Conservation (phyloP, 805 yeast genomes). For the Candida odintsovae region DNA sequence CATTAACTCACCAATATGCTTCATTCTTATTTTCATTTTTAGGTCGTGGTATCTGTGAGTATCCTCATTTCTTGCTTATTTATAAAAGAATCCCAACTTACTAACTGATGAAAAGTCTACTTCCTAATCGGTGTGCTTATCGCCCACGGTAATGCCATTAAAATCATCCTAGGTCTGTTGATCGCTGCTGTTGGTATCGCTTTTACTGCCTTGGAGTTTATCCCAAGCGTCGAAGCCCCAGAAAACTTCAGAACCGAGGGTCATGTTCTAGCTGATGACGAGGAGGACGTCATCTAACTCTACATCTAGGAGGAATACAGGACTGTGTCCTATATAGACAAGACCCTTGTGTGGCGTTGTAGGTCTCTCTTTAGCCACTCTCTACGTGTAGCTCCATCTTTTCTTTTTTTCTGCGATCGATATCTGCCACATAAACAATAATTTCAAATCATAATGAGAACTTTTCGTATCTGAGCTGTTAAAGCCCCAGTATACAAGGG, state of each 20-base stretch:
- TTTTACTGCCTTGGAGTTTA: slow-evolving; percentile 58
- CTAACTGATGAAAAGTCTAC: slow-evolving; percentile 33
- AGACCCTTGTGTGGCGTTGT: neutral
- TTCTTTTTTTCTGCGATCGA: too few species aligned
- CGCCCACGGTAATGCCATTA: slow-evolving; percentile 46
- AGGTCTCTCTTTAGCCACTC: too few species aligned
- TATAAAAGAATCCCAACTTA: neutral
- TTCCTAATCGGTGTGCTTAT: slow-evolving; percentile 43
- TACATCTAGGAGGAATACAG: too few species aligned
- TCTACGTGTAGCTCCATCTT: too few species aligned
- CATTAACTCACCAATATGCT: slow-evolving; percentile 58
- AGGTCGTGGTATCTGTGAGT: slow-evolving; percentile 68
- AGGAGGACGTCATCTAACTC: slow-evolving; percentile 26
- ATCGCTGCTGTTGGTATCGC: slow-evolving; percentile 56
- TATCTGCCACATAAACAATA: too few species aligned
- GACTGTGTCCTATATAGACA: neutral
- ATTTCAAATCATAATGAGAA: too few species aligned
- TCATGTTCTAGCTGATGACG: slow-evolving; percentile 30
- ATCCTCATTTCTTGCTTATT: neutral
- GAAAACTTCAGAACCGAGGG: slow-evolving; percentile 65
- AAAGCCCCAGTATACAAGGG: too few species aligned
- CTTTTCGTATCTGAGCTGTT: too few species aligned
- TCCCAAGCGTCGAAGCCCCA: slow-evolving; percentile 75
- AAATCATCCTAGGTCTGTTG: slow-evolving; percentile 52
- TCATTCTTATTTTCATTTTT: slow-evolving; percentile 56